Conservation (phyloP, 2,329 filamentous ascomycete species). For the Sphaerulina musiva region DNA sequence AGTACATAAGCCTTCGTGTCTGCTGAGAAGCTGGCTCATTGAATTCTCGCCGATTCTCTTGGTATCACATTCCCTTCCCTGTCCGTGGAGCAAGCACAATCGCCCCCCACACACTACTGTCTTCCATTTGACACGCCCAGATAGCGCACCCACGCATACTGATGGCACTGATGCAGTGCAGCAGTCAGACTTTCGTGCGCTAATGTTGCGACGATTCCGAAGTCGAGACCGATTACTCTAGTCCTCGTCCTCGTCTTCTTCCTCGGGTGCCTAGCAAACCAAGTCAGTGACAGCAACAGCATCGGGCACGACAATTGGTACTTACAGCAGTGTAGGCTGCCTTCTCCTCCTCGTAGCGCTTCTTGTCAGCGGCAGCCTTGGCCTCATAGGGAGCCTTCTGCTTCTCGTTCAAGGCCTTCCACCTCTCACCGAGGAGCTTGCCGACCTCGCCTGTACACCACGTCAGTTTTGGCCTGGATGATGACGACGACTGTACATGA, state of each 20-base stretch:
- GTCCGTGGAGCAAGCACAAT: conserved; percentile 16
- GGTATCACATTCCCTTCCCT: conserved; percentile 19
- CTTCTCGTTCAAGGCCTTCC: conserved; percentile 93
- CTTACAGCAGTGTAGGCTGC: conserved; percentile 75
- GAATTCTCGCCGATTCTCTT: conserved; percentile 10
- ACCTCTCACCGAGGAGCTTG: conserved; percentile 95
- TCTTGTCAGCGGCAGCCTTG: conserved; percentile 96
- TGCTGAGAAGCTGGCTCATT: conserved; percentile 19
- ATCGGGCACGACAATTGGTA: conserved; percentile 13
- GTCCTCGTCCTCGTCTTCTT: conserved; percentile 37
- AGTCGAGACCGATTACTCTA: conserved; percentile 11
- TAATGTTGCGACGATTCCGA: neutral
- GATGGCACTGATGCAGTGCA: neutral
- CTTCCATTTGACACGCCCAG: conserved; percentile 1
- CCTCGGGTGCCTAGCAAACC: conserved; percentile 29
- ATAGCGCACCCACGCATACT: neutral
- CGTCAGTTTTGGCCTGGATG: conserved; percentile 1
- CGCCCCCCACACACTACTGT: conserved; percentile 12
- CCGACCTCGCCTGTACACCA: conserved; percentile 70
- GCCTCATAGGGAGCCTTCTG: conserved; percentile 90
- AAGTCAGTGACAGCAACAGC: conserved; percentile 13
- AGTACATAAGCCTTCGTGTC: conserved; percentile 16
- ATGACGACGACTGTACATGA: too few species aligned
- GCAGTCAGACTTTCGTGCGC: neutral
- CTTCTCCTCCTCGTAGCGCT: conserved; percentile 98